These are phyloP conservation scores for Penicillium sp. DNA, from an alignment of 2,329 filamentous ascomycete genomes.

Conservation along the genomic window DNA sequence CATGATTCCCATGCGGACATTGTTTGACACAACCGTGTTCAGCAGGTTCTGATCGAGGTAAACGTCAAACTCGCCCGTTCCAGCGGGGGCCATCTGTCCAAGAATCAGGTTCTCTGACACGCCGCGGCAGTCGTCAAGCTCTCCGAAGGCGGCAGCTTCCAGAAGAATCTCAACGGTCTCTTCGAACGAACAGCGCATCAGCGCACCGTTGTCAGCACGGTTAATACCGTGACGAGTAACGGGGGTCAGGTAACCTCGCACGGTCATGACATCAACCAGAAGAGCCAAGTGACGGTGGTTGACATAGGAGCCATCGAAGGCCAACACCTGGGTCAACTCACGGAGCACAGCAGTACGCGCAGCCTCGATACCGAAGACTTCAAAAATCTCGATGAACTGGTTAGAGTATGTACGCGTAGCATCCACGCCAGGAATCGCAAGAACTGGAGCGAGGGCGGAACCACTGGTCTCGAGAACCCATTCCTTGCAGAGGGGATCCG, in stretches of 20 bases:
- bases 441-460: slow-evolving; percentile 78
- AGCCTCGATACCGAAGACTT: slow-evolving; percentile 95
- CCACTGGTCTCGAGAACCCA: slow-evolving; percentile 97
- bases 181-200: slow-evolving; percentile 99
- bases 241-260: slow-evolving; percentile 88
- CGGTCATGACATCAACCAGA: slow-evolving; percentile 96
- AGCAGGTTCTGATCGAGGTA: slow-evolving; percentile 94
- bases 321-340: slow-evolving; percentile 88
- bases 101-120: slow-evolving; percentile 99
- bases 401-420: slow-evolving; percentile 86
- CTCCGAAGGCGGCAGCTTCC: slow-evolving; percentile 90
- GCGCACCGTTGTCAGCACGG: slow-evolving; percentile 91
- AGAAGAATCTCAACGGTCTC: slow-evolving; percentile 98
- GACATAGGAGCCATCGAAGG: slow-evolving; percentile 98
- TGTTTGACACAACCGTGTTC: slow-evolving; percentile 90
- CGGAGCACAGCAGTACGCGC: slow-evolving; percentile 82
- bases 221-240: slow-evolving; percentile 99
- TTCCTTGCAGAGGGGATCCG: slow-evolving; percentile 75
- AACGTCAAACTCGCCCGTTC: slow-evolving; percentile 93
- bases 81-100: slow-evolving; percentile 94
- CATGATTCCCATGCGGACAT: slow-evolving; percentile 80
- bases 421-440: slow-evolving; percentile 87
- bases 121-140: slow-evolving; percentile 95
- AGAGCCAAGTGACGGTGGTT: slow-evolving; percentile 97
- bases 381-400: slow-evolving; percentile 90